These are phyloP conservation scores for Loxodes magnus DNA, from an alignment of 73 alveolate species.

Conservation along the genomic window DNA sequence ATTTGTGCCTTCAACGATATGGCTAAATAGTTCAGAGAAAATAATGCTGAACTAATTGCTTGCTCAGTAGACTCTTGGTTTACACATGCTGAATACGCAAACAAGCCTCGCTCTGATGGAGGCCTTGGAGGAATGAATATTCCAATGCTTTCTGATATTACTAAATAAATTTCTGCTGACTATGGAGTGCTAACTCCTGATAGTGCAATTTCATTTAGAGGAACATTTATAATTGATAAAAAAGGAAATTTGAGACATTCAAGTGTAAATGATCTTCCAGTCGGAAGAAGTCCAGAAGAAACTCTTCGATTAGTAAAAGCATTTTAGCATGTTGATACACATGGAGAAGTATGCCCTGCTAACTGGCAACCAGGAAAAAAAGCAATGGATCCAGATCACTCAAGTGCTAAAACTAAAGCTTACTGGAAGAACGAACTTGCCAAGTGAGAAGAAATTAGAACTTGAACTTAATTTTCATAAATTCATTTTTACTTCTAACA, in stretches of 20 bases:
- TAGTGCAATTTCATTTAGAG: conserved; percentile 88
- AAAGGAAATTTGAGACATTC: conserved; percentile 91
- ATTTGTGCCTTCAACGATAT: conserved; percentile 72
- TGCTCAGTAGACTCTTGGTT: conserved; percentile 90
- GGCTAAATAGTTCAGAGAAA: conserved; percentile 78
- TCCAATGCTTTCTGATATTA: conserved; percentile 87
- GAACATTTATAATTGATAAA: conserved; percentile 88
- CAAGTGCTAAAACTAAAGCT: conserved; percentile 31
- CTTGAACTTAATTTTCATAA: too few relatives aligned
- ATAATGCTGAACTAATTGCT: conserved; percentile 76
- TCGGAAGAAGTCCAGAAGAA: conserved; percentile 97
- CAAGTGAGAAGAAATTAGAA: too few relatives aligned
- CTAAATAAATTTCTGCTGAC: conserved; percentile 76
- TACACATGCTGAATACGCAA: conserved; percentile 82
- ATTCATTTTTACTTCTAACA: too few relatives aligned
- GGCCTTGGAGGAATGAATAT: conserved; percentile 94
- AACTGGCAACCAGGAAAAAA: conserved; percentile 93
- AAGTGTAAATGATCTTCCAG: conserved; percentile 90
- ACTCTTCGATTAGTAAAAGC: conserved; percentile 91
- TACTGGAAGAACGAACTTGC: conserved; percentile 65
- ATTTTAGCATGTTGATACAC: conserved; percentile 89
- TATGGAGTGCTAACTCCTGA: conserved; percentile 95
- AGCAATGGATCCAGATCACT: conserved; percentile 76
- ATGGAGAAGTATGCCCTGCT: conserved; percentile 98
- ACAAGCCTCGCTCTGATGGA: conserved; percentile 87